Conservation (phyloP, 306 rosid genomes). For the Cicer yamashitae region DNA sequence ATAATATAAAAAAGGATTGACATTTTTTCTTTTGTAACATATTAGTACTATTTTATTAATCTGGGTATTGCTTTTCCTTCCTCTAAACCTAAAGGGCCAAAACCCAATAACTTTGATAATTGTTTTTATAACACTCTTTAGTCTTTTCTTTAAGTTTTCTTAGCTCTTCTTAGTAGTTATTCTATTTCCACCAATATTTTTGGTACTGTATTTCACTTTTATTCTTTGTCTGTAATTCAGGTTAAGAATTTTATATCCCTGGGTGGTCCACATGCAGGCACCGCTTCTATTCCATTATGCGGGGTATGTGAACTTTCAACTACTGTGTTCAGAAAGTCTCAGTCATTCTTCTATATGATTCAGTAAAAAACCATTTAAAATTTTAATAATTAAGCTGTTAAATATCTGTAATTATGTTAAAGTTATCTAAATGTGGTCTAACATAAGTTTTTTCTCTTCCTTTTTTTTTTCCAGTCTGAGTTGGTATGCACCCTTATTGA, state of each 20-base stretch:
- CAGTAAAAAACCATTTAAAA: conserved; percentile 8
- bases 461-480: conserved; percentile 56
- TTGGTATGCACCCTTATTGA: conserved; percentile 63
- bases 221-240: conserved; percentile 51
- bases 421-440: conserved; percentile 28
- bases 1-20: neutral
- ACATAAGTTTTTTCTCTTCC: neutral
- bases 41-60: conserved; percentile 4
- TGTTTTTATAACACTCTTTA: neutral
- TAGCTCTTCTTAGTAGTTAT: neutral
- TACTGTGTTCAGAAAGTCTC: conserved; percentile 33
- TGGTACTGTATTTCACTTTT: conserved; percentile 1
- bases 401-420: conserved; percentile 23
- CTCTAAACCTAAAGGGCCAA: neutral
- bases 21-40: conserved; percentile 1
- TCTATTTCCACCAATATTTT: conserved; percentile 26
- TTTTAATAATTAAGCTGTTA: conserved; percentile 17
- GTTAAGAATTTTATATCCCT: conserved; percentile 75
- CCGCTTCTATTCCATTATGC: conserved; percentile 72
- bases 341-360: conserved; percentile 18
- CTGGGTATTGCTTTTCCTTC: neutral
- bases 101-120: neutral
- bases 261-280: conserved; percentile 86
- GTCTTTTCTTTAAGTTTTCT: neutral
- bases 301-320: conserved; percentile 58